Evolutionary conservation across 495 filamentous ascomycete species (phyloP), one percentile per base, ranked within the genome.

Genomic region (Xylaria intraflava): DNA sequence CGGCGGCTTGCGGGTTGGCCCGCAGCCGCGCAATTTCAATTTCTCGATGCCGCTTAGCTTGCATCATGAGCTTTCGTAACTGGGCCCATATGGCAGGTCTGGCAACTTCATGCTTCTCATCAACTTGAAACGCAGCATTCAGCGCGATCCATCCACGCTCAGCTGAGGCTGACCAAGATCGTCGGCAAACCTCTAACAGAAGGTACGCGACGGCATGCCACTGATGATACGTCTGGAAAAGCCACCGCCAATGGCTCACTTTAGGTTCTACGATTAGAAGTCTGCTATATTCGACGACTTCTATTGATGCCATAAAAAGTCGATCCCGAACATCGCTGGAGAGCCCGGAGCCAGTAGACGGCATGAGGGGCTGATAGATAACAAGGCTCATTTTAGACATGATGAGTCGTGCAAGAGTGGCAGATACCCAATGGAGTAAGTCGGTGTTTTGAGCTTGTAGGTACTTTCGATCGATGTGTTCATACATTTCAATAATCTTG

Each of bases 91-190:
- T 73, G 65, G 80, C 82, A 10, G 78, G 80, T 57, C 76, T 80
- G 22, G 77, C 73, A 17, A 83, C 72, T 23, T 76, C 79, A 24
- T 75, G 67, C 0, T 72, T 67, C 20, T 71, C 70, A 8, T 77
- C 75, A 66, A 78, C 79, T 35, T 73, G 67, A 60, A 85, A 88
- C 1, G 83, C 69, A 0, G 69, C 65, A 46, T 83, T 82, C 8
- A 96, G 72, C 0, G 87, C 87, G 11, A 69, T 67, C 92, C 92
- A 97, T 2, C 86, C 90, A 3, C 91, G 80, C 49, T 95, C 87
- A 1, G 88, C 86, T 11, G 86, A 74, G 22, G 68, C 62, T 9
- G 72, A 58, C 83, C 82, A 78, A 17, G 85, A 82, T 20, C 88
- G 82, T 22, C 86, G 79, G 60, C 85, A 86, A 3, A 94, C 75